phyloP scores from a whole-genome alignment of 305 asterid genomes.

The Fraxinus angustifolia region DNA sequence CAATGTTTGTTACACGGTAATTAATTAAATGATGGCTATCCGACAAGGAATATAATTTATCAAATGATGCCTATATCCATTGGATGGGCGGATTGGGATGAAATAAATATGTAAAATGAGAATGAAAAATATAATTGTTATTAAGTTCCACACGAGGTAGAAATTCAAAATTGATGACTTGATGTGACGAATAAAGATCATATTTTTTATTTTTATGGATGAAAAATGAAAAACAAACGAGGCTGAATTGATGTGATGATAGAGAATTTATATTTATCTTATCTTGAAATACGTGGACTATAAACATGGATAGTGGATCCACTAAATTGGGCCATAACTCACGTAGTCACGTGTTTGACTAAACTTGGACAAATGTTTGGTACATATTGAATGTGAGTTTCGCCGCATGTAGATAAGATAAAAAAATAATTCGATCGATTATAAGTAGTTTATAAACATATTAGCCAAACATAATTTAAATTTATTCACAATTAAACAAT shows the following conservation, averaged over 20 bases:
- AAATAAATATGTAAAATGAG: not conserved
- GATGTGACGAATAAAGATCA: no score
- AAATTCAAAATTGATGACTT: no score
- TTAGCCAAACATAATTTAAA: not conserved
- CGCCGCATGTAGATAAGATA: no score
- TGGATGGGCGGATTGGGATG: not conserved
- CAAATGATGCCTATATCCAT: not conserved
- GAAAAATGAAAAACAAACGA: no score
- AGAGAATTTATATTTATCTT: not conserved
- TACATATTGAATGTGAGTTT: not conserved
- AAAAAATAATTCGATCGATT: not conserved
- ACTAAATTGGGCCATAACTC: not conserved
- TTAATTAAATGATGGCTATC: not conserved
- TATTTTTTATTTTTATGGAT: no score
- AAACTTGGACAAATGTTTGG: not conserved
- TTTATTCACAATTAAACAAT: not conserved
- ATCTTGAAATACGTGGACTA: not conserved
- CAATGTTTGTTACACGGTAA: not conserved
- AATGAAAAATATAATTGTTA: no score
- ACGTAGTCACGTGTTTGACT: not conserved
- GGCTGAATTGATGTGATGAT: not conserved
- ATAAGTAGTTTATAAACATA: not conserved
- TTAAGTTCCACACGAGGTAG: no score
- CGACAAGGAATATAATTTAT: not conserved
- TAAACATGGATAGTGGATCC: not conserved